phyloP scores from a whole-genome alignment of 306 rosid genomes.

The Myrica gale region DNA sequence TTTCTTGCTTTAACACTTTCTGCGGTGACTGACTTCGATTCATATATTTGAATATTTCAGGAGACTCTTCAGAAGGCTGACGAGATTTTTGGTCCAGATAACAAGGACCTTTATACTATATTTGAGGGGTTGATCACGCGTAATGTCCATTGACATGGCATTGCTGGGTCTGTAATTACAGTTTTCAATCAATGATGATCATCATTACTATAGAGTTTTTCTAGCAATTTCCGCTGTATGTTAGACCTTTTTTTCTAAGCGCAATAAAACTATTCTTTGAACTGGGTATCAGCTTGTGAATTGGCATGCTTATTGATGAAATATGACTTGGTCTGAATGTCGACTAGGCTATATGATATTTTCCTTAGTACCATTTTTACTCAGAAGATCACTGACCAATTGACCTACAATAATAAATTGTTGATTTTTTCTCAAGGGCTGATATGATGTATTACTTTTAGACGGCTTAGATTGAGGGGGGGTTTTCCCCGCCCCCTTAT shows the following conservation, averaged over 20 bases:
- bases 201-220: neutral
- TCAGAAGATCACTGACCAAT: neutral
- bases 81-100: conserved; percentile 89
- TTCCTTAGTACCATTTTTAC: neutral
- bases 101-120: conserved; percentile 73
- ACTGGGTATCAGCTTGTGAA: conserved; percentile 20
- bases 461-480: no score
- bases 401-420: neutral
- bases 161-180: conserved; percentile 5
- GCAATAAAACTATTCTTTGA: conserved; percentile 42
- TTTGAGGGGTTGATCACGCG: conserved; percentile 91
- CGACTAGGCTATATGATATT: neutral
- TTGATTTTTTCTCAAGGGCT: no score
- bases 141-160: conserved; percentile 49
- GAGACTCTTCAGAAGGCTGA: conserved; percentile 82
- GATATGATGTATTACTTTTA: no score
- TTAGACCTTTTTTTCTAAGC: conserved; percentile 12
- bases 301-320: conserved; percentile 10
- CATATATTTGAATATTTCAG: conserved; percentile 40
- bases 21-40: neutral
- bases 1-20: neutral
- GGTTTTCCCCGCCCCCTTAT: no score
- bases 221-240: conserved; percentile 25
- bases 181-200: conserved; percentile 22
- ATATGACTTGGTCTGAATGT: conserved; percentile 19